Conservation (phyloP, 2,329 filamentous ascomycete species). For the Monilinia aucupariae region DNA sequence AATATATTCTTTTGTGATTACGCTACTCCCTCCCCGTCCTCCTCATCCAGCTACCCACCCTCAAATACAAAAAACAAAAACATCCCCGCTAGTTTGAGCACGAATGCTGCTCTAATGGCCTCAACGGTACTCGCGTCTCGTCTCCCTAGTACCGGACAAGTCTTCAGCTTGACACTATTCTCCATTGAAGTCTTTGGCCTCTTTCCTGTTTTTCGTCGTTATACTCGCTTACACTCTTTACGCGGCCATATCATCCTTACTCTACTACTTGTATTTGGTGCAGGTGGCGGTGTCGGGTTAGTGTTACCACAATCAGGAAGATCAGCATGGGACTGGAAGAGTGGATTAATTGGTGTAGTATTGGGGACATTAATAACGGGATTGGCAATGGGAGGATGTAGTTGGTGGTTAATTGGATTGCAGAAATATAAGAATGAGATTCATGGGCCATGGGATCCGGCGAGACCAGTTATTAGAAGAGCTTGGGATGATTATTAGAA, state of each 20-base stretch:
- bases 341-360: conserved; percentile 58
- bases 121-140: conserved; percentile 89
- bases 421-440: conserved; percentile 99
- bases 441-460: conserved; percentile 94
- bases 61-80: conserved; percentile 27
- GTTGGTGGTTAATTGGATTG: conserved; percentile 95
- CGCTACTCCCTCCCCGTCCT: conserved; percentile 47
- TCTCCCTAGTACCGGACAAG: conserved; percentile 82
- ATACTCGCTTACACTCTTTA: conserved; percentile 77
- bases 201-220: conserved; percentile 93
- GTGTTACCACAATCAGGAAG: conserved; percentile 46
- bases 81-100: conserved; percentile 63
- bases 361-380: conserved; percentile 69
- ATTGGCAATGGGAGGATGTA: conserved; percentile 84
- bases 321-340: conserved; percentile 41
- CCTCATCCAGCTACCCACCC: conserved; percentile 41
- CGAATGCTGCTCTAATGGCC: conserved; percentile 94
- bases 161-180: conserved; percentile 92
- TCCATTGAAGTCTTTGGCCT: conserved; percentile 95
- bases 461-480: conserved; percentile 71
- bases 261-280: conserved; percentile 67
- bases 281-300: conserved; percentile 70
- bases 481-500: conserved; percentile 16
- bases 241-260: conserved; percentile 74
- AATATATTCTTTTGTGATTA: conserved; percentile 99